Conservation (phyloP, 2,329 filamentous ascomycete genomes). For the Aciculosporium take region DNA sequence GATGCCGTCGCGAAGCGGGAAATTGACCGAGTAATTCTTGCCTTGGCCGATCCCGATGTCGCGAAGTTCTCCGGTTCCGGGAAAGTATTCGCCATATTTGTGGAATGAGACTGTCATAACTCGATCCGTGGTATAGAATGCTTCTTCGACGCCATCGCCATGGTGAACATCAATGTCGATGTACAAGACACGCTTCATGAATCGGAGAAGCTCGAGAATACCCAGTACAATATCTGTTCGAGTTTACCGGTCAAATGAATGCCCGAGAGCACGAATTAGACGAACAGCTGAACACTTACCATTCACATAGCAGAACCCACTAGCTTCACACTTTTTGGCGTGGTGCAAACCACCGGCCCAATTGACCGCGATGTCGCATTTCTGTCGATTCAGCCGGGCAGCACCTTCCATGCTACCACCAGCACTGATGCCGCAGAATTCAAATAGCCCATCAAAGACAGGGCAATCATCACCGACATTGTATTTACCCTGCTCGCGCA, state of each 20-base stretch:
- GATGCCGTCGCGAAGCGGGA: slow-evolving; percentile 82
- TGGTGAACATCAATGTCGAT: slow-evolving; percentile 94
- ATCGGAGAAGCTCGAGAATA: slow-evolving; percentile 79
- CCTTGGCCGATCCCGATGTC: slow-evolving; percentile 79
- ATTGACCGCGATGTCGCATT: slow-evolving; percentile 94
- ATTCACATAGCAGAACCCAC: slow-evolving; percentile 97
- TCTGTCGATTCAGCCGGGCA: slow-evolving; percentile 73
- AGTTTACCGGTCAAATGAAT: background rate
- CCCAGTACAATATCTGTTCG: slow-evolving; percentile 78
- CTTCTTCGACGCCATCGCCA: slow-evolving; percentile 83
- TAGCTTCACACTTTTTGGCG: slow-evolving; percentile 91
- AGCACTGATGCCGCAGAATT: slow-evolving; percentile 89
- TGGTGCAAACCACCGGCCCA: slow-evolving; percentile 97
- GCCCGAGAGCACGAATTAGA: slow-evolving; percentile 4
- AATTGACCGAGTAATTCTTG: slow-evolving; percentile 83
- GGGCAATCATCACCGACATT: slow-evolving; percentile 96
- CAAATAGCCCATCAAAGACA: slow-evolving; percentile 93
- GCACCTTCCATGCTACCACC: slow-evolving; percentile 91
- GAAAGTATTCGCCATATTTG: slow-evolving; percentile 95
- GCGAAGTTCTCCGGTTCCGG: slow-evolving; percentile 74
- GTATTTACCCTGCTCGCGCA: slow-evolving; percentile 82
- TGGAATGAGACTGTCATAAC: slow-evolving; percentile 92
- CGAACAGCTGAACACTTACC: slow-evolving; percentile 36
- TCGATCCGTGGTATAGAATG: slow-evolving; percentile 82
- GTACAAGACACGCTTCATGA: slow-evolving; percentile 91